Evolutionary conservation across 257 asterid genomes (phyloP).

Genomic region (Dorcoceras hygrometricum): DNA sequence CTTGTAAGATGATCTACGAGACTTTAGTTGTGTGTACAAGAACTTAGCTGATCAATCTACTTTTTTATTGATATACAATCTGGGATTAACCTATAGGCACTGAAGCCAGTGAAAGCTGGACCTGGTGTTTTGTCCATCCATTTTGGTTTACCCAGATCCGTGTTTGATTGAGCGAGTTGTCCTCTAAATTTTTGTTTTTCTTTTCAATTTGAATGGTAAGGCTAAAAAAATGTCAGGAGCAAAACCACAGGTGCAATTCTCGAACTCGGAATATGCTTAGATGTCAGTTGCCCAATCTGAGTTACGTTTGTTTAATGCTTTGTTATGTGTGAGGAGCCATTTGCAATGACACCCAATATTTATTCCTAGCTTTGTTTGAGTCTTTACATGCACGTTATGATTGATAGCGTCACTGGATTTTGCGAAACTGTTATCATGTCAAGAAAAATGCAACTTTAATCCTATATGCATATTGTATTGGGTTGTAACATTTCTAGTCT

Average conservation of each 20-base stretch:
- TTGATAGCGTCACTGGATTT: not conserved
- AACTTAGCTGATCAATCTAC: slow-evolving; percentile 2
- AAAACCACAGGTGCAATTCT: not conserved
- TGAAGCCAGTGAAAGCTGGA: slow-evolving; percentile 9
- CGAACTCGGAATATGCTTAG: slow-evolving; percentile 5
- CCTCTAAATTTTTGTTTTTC: not conserved
- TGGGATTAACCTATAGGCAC: not conserved
- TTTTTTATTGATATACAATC: slow-evolving; percentile 2
- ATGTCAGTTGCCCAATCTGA: slow-evolving; percentile 11
- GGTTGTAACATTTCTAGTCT: no score
- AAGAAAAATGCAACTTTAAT: no score
- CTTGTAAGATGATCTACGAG: slow-evolving; percentile 13
- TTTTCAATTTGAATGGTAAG: slow-evolving; percentile 21
- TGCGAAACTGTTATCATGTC: not conserved
- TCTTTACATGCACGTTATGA: not conserved
- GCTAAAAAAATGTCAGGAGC: slow-evolving; percentile 9
- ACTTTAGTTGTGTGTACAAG: slow-evolving; percentile 10
- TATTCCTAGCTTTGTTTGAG: not conserved
- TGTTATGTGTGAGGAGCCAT: not conserved
- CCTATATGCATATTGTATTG: no score
- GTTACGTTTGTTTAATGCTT: slow-evolving; percentile 6
- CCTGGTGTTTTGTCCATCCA: slow-evolving; percentile 1
- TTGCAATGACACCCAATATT: not conserved
- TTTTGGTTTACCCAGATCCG: not conserved
- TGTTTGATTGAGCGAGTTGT: slow-evolving; percentile 7